Evolutionary conservation across 2,329 filamentous ascomycete genomes (phyloP).

Genomic region (Cryphonectria japonica): DNA sequence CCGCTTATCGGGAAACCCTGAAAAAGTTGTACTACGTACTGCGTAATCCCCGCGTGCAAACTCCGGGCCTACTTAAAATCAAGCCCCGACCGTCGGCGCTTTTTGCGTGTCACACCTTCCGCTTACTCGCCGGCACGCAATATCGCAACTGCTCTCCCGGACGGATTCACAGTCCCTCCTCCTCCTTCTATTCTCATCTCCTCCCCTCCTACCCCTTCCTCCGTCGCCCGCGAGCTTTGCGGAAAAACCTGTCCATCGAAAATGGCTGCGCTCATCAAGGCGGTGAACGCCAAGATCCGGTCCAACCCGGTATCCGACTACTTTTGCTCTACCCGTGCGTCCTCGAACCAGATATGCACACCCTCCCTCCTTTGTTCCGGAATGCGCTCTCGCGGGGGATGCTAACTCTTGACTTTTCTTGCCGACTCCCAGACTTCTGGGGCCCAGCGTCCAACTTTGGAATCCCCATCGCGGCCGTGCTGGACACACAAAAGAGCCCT

Average conservation of each 20-base stretch:
- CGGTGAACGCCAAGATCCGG: conserved; percentile 82
- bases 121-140: not conserved
- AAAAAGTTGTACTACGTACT: not conserved
- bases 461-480: conserved; percentile 79
- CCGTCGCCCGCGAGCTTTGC: not conserved
- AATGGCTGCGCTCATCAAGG: conserved; percentile 67
- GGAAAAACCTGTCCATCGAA: not conserved
- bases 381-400: not conserved
- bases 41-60: not conserved
- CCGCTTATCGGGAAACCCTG: not conserved
- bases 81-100: not conserved
- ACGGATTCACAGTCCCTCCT: not conserved
- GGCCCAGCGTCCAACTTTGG: conserved; percentile 87
- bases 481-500: conserved; percentile 84
- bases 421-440: conserved; percentile 75
- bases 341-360: not conserved
- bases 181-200: not conserved
- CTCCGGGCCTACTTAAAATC: not conserved
- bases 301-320: conserved; percentile 78
- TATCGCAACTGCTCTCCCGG: not conserved
- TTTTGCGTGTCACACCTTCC: not conserved
- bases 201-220: not conserved
- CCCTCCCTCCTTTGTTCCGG: not conserved
- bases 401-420: not conserved
- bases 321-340: conserved; percentile 86